Evolutionary conservation across 1,284 basidiomycete genomes (phyloP).

Genomic region (Sanguinoderma infundibulare): DNA sequence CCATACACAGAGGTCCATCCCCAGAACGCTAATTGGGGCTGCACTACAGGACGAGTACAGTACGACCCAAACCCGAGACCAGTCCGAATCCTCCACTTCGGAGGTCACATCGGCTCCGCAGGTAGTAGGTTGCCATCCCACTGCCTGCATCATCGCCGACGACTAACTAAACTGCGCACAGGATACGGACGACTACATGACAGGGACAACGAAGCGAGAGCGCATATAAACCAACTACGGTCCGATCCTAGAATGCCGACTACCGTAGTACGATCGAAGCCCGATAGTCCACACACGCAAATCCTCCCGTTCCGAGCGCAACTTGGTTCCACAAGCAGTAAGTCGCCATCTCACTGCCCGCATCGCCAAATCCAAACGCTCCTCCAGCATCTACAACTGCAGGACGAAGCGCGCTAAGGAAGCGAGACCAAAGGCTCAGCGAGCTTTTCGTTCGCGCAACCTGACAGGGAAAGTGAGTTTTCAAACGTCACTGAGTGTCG

Average conservation of each 20-base stretch:
- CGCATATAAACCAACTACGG: no score
- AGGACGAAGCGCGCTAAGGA: not conserved
- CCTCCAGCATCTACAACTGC: no score
- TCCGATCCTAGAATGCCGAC: no score
- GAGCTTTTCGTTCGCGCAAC: no score
- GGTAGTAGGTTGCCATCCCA: not conserved
- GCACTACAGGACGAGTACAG: not conserved
- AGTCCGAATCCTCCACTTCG: no score
- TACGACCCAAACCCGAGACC: no score
- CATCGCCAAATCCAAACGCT: not conserved
- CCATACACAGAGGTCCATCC: not conserved
- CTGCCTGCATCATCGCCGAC: not conserved
- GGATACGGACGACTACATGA: no score
- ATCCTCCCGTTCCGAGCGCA: no score
- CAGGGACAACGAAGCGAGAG: no score
- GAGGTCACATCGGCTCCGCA: no score
- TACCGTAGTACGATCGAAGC: no score
- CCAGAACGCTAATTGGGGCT: not conserved
- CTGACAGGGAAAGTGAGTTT: not conserved
- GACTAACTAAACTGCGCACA: not conserved
- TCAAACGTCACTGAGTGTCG: not conserved
- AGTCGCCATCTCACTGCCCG: not conserved
- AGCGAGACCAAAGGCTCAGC: not conserved
- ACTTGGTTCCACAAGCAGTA: not conserved
- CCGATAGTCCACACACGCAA: no score